Percentiles rank a stretch among this genome's conserved stretches.
These are phyloP conservation scores for Xylaria venustula DNA, from an alignment of 495 filamentous ascomycete species.

Conservation along the genomic window DNA sequence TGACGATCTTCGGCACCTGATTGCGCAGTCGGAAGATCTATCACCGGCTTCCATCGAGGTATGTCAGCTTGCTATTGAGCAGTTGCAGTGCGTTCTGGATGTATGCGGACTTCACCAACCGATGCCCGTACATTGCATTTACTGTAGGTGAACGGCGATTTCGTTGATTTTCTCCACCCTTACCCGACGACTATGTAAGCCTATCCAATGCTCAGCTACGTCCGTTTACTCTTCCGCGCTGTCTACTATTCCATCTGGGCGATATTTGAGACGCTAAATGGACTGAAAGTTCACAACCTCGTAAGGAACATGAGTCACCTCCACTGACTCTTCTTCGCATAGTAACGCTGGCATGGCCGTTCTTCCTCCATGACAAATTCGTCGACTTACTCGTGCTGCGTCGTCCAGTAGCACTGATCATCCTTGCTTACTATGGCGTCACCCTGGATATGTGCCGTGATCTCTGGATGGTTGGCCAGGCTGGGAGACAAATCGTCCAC, in stretches of 20 bases:
- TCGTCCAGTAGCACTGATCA: not conserved
- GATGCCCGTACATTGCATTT: not conserved
- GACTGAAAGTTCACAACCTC: no score
- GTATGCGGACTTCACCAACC: not conserved
- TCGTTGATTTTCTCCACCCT: not conserved
- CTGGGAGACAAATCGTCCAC: not conserved
- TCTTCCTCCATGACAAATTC: constrained; percentile 1
- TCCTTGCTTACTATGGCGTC: constrained; percentile 1
- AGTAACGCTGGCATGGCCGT: constrained; percentile 5
- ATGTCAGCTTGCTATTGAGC: not conserved
- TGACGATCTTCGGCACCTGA: not conserved
- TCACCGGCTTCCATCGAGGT: not conserved
- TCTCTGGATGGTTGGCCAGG: constrained; percentile 5
- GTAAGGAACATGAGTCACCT: not conserved
- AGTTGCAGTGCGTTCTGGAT: constrained; percentile 1
- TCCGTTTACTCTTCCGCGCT: no score
- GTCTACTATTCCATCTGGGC: no score
- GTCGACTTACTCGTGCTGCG: constrained; percentile 8
- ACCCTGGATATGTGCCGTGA: not conserved
- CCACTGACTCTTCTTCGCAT: not conserved
- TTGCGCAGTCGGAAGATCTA: not conserved
- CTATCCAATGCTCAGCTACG: no score
- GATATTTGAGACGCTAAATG: no score
- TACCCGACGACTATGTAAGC: not conserved
- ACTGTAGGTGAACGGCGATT: not conserved